phyloP scores from a whole-genome alignment of 1,284 basidiomycete genomes.

The Heterobasidion irregulare region DNA sequence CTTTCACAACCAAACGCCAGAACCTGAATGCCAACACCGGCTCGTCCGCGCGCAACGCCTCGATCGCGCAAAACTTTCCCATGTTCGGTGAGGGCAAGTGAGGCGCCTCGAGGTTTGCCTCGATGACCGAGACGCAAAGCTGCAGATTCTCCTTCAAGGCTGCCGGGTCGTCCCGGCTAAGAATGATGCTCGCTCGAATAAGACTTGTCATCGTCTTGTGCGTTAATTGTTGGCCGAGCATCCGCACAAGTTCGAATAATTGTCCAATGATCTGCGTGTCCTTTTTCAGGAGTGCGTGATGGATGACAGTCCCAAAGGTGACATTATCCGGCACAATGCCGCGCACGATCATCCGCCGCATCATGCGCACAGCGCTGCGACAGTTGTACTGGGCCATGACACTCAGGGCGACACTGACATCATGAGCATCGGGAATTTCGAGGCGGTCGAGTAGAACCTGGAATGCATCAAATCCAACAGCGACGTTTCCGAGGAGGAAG shows the following conservation, averaged over 20 bases:
- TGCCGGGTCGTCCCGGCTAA: conserved; percentile 15
- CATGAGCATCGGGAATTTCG: conserved; percentile 50
- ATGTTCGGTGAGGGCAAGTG: conserved; percentile 32
- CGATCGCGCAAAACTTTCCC: conserved; percentile 43
- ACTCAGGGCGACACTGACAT: conserved; percentile 54
- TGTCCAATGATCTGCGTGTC: conserved; percentile 35
- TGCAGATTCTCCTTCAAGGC: conserved; percentile 26
- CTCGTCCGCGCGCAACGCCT: conserved; percentile 38
- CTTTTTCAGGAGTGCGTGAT: conserved; percentile 38
- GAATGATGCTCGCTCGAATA: conserved; percentile 32
- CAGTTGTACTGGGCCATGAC: conserved; percentile 44
- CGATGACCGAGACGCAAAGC: conserved; percentile 34
- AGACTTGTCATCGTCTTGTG: conserved; percentile 40
- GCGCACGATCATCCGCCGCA: conserved; percentile 37
- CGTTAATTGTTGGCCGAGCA: conserved; percentile 27
- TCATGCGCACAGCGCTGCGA: conserved; percentile 31
- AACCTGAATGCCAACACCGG: conserved; percentile 48
- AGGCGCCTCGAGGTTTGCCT: conserved; percentile 24
- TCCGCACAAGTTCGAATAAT: conserved; percentile 30
- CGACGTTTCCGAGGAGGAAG: conserved; percentile 45
- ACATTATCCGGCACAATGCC: conserved; percentile 43
- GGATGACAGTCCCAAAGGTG: conserved; percentile 52
- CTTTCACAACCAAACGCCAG: conserved; percentile 42
- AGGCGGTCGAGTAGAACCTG: conserved; percentile 34
- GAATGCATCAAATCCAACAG: conserved; percentile 40